Evolutionary conservation across 2,329 filamentous ascomycete genomes (phyloP).

Genomic region (Calycina marina): DNA sequence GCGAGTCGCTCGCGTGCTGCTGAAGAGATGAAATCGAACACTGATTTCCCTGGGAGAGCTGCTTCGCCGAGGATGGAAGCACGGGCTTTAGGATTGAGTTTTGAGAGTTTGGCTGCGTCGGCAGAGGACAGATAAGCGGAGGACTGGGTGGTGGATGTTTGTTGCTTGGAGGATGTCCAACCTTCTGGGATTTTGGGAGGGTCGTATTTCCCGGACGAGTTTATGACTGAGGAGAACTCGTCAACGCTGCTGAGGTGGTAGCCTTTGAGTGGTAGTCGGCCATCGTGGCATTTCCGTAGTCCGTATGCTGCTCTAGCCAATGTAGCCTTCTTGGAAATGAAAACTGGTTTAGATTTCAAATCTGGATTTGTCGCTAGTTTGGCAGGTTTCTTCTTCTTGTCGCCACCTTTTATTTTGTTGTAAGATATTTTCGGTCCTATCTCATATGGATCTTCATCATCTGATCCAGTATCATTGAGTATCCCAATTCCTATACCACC

Average conservation of each 20-base stretch:
- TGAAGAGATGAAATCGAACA: constrained; percentile 83
- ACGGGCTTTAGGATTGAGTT: constrained; percentile 59
- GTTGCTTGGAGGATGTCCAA: constrained; percentile 53
- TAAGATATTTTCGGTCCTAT: constrained; percentile 85
- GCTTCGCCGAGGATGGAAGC: constrained; percentile 71
- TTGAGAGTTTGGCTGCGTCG: constrained; percentile 65
- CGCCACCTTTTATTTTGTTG: constrained; percentile 64
- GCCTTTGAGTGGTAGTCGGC: constrained; percentile 62
- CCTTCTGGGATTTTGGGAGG: constrained; percentile 54
- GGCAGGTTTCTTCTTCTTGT: constrained; percentile 57
- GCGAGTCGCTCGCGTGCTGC: constrained; percentile 65
- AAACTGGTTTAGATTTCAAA: constrained; percentile 53
- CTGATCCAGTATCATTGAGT: constrained; percentile 83
- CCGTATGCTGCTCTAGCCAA: constrained; percentile 28
- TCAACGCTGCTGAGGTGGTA: constrained; percentile 54
- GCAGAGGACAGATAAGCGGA: constrained; percentile 48
- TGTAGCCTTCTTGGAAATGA: constrained; percentile 52
- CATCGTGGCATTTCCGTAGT: constrained; percentile 66
- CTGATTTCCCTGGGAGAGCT: constrained; percentile 75
- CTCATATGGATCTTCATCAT: constrained; percentile 89
- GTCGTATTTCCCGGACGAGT: constrained; percentile 34
- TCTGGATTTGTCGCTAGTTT: constrained; percentile 46
- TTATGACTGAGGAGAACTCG: constrained; percentile 31
- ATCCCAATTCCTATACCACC: constrained; percentile 78
- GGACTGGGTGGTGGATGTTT: constrained; percentile 22